These are phyloP conservation scores for Trypanosoma mega DNA, from an alignment of 208 protist genomes.

Conservation along the genomic window DNA sequence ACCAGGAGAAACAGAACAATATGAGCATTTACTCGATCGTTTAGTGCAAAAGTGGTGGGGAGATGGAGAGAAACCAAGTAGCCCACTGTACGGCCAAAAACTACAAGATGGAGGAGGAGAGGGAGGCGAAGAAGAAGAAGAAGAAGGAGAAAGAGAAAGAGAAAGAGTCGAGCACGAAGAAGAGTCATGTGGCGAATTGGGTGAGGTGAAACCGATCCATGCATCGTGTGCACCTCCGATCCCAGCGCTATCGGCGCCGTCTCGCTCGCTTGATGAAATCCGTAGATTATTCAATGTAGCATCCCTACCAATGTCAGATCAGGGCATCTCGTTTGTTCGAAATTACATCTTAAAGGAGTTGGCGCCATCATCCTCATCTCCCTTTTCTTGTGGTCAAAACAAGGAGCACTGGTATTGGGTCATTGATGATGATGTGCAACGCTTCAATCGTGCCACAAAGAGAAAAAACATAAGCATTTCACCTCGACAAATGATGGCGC, in stretches of 20 bases:
- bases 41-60: slow-evolving; percentile 57
- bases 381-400: neutral
- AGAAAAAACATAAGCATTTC: slow-evolving; percentile 52
- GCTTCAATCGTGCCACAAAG: slow-evolving; percentile 42
- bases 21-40: slow-evolving; percentile 55
- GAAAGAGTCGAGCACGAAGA: too few relatives aligned
- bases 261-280: slow-evolving; percentile 26
- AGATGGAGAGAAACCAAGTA: slow-evolving; percentile 4
- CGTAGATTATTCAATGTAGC: slow-evolving; percentile 58
- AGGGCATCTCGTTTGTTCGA: slow-evolving; percentile 81
- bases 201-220: too few relatives aligned
- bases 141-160: too few relatives aligned
- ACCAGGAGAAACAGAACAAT: slow-evolving; percentile 47
- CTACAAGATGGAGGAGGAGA: neutral
- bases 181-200: too few relatives aligned
- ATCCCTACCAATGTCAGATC: slow-evolving; percentile 53
- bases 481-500: slow-evolving; percentile 50
- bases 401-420: slow-evolving; percentile 63
- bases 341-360: slow-evolving; percentile 87
- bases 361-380: slow-evolving; percentile 31
- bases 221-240: neutral
- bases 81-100: neutral
- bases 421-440: slow-evolving; percentile 87
- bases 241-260: neutral
- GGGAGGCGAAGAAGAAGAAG: neutral